These are phyloP conservation scores for Saturnispora zaruensis DNA, from an alignment of 805 yeast genomes.

Conservation along the genomic window DNA sequence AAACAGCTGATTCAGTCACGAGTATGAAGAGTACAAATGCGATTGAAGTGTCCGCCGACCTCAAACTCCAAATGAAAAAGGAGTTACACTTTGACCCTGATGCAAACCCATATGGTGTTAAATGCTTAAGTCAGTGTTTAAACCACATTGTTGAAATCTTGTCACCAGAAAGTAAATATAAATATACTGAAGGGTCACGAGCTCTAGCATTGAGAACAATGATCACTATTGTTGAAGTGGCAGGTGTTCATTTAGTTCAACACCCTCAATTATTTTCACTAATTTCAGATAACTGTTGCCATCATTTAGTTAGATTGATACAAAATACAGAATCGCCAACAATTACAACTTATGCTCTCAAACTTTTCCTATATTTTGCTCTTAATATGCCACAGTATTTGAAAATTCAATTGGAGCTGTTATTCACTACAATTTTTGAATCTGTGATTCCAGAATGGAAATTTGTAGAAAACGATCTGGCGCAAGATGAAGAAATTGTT, in stretches of 20 bases:
- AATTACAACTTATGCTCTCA: slow-evolving; percentile 65
- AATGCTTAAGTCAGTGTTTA: slow-evolving; percentile 68
- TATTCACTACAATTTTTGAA: slow-evolving; percentile 55
- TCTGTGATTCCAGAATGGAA: slow-evolving; percentile 23
- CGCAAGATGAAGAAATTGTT: slow-evolving; percentile 22
- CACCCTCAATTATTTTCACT: slow-evolving; percentile 62
- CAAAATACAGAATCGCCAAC: slow-evolving; percentile 67
- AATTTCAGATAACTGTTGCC: slow-evolving; percentile 75
- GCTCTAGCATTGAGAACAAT: slow-evolving; percentile 73
- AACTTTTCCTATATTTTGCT: slow-evolving; percentile 63
- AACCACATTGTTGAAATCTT: slow-evolving; percentile 70
- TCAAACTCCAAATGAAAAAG: not conserved
- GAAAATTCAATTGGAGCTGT: slow-evolving; percentile 74
- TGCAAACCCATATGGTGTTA: slow-evolving; percentile 55
- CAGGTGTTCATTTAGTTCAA: slow-evolving; percentile 52
- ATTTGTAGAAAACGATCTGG: slow-evolving; percentile 22
- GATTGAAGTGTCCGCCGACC: not conserved
- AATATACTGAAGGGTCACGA: slow-evolving; percentile 81
- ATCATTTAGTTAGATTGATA: slow-evolving; percentile 71
- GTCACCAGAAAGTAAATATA: slow-evolving; percentile 73
- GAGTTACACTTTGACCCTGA: slow-evolving; percentile 17
- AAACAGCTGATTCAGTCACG: not conserved
- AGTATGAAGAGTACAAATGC: not conserved
- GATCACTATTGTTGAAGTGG: slow-evolving; percentile 71
- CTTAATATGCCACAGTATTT: slow-evolving; percentile 56